Base-by-base conservation (phyloP, 768 basidiomycete genomes). In the Mrakia blollopis region DNA sequence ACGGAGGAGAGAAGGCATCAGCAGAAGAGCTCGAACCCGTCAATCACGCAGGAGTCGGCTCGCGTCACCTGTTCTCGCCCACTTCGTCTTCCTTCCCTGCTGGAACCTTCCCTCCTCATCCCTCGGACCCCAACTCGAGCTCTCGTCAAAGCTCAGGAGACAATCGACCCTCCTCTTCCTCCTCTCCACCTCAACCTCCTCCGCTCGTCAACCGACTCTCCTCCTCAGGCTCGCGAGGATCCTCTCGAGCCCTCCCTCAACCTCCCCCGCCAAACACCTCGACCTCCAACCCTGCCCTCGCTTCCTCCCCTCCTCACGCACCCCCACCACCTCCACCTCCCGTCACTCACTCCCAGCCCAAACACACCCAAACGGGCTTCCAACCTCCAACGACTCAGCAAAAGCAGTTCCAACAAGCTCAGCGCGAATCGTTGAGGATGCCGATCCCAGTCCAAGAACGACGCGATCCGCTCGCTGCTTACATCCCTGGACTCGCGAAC, bases 21-120 rank as follows among this genome's bases (percentile, higher is more conserved):
- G 47, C 50, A 3, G 50, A 37, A 39, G 72, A 63, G 21, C 23
- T 39, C 18, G 54, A 61, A 6, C 62, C 35, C 9, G 54, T 71
- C 47, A 77, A 77, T 50, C 70, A 47, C 14, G 76, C 76, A 16
- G 76, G 76, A 23, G 41, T 77, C 54, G 76, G 76, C 30, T 77
- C 76, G 32, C 71, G 76, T 23, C 76, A 77, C 32, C 63, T 62
- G 9, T 77, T 77, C 76, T 62, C 69, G n/a, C 69, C 76, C 0
- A 37, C 37, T 25, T 67, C 52, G 50, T 21, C 47, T 25, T 32
- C 54, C 54, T 54, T 60, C 30, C 52, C 67, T 37, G 35, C 39
- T 16, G n/a, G 21, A 39, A 25, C 28, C 28, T 71, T 35, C 23
- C 69, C 69, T 50, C 47, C 71, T 37, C 71, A 47, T 52, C 32